Conservation (phyloP, 129 eudicot genomes). For the Logfia minima region DNA sequence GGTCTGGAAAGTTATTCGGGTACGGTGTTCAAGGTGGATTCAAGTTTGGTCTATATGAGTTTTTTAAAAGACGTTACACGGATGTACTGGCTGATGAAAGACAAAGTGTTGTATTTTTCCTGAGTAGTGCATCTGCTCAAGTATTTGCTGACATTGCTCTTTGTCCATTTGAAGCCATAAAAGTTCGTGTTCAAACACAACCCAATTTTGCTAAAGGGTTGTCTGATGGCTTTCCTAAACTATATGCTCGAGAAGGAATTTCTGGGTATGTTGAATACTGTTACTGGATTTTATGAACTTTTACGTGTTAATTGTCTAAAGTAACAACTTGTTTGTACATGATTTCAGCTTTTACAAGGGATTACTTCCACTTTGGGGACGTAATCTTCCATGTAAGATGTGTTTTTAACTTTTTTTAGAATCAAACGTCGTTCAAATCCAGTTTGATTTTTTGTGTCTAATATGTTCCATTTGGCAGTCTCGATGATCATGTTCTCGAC, state of each 20-base stretch:
- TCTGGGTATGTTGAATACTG: slow-evolving; percentile 44
- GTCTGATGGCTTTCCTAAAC: slow-evolving; percentile 86
- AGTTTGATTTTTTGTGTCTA: not conserved
- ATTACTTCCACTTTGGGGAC: slow-evolving; percentile 96
- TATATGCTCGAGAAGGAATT: slow-evolving; percentile 72
- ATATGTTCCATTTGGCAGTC: slow-evolving; percentile 42
- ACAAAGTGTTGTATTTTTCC: slow-evolving; percentile 61
- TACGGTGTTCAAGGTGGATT: slow-evolving; percentile 91
- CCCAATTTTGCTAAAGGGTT: slow-evolving; percentile 78
- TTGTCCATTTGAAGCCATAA: slow-evolving; percentile 91
- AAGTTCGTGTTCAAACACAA: slow-evolving; percentile 82
- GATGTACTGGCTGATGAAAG: slow-evolving; percentile 53
- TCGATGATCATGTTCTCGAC: slow-evolving; percentile 93
- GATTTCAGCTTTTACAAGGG: slow-evolving; percentile 82
- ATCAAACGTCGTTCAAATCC: not conserved
- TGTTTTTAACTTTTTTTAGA: not conserved
- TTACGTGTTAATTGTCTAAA: not conserved
- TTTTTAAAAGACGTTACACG: slow-evolving; percentile 62
- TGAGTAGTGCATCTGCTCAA: slow-evolving; percentile 90
- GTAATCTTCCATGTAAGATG: slow-evolving; percentile 86
- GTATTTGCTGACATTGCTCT: slow-evolving; percentile 86
- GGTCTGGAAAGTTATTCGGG: slow-evolving; percentile 87
- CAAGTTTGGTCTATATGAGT: slow-evolving; percentile 89
- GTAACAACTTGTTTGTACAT: slow-evolving; percentile 1
- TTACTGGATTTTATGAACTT: not conserved